Base-by-base conservation (phyloP, 1,284 basidiomycete genomes). In the Irpex sp. region DNA sequence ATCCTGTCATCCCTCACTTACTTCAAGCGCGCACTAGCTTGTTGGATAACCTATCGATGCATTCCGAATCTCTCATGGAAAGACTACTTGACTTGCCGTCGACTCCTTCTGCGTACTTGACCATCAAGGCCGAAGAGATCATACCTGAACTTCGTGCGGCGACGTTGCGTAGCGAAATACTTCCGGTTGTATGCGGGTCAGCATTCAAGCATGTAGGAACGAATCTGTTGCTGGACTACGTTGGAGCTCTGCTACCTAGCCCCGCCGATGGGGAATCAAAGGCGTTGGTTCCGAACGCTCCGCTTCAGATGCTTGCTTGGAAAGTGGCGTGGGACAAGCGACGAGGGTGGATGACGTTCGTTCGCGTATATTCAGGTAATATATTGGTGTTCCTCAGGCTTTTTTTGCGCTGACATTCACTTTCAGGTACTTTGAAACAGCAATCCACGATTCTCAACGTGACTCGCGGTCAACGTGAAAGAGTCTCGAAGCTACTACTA, bases 311-410 rank as follows among this genome's bases (percentile, higher is more conserved):
- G 68, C 79, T 96, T 21, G 94, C 92, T 0, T 96, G 94, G 92
- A 96, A 96, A 73, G 93, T 96, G 17, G 82, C 82, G 21, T 95
- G 92, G 90, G 92, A 96, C 73, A 88, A 87, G 66, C 85, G 85
- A 64, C 85, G 83, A 67, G 94, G 94, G 13, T 96, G 94, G 86
- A 93, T 95, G 87, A 96, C 94, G 0, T 96, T 94, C 72, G 88
- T 96, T 40, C 82, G 94, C 26, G 85, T 96, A 21, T 96, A 96
- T 73, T 93, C 93, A 61, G 93, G 93, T 88, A 73, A 67, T 26
- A 26, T 3, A 26, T 26, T 26, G 26, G 26, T 26, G 26, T 26
- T 26, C 3, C 26, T 26, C 26, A 26, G 26, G 26, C 26, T 26
- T 26, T 26, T 26, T 26, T 26, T 26, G 26, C 26, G 26, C 26